Base-by-base conservation (phyloP, 2,329 filamentous ascomycete species). In the Eurotiales sp. region DNA sequence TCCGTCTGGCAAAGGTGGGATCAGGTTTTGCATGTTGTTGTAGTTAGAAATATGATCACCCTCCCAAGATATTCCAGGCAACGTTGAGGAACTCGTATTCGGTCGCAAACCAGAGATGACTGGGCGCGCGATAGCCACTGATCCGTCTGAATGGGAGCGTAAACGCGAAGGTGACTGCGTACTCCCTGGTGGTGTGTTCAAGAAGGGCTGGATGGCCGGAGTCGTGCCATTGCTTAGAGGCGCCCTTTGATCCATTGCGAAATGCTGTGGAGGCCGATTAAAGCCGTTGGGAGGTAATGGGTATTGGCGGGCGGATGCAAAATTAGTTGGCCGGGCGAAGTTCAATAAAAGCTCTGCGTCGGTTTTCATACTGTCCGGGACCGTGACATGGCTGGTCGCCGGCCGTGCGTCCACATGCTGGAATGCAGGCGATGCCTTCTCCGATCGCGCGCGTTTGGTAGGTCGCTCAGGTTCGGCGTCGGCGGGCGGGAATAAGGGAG, bases 361-460 rank as follows among this genome's bases (percentile, higher is more conserved):
- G 23, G 70, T 72, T 49, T 70, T 72, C 64, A 73, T 74, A 56
- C 68, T 73, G 50, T 71, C 68, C 10, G 65, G 60, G 42, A 64
- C 57, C 11, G 64, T 59, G 29, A 60, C 55, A 56, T 68, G 61
- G 57, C 63, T 66, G 30, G 64, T 58, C 46, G 63, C 60, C 37
- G 65, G 53, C 53, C 59, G 58, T 52, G 58, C 49, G 37, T 56
- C 56, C 48, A 56, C 53, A 52, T 59, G 60, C 51, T 63, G 60
- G 57, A 63, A 61, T 56, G 64, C 56, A 37, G 71, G 75, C 22
- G 75, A 74, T 46, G 77, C 68, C 58, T 78, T 72, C 59, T 84
- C 82, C 39, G 82, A 84, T 56, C 81, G 77, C 44, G 80, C 75
- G 37, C 83, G 77, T 65, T 85, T 85, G 17, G 79, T 67, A 3